phyloP scores from a whole-genome alignment of 2,329 filamentous ascomycete genomes.

The Botrytis porri region DNA sequence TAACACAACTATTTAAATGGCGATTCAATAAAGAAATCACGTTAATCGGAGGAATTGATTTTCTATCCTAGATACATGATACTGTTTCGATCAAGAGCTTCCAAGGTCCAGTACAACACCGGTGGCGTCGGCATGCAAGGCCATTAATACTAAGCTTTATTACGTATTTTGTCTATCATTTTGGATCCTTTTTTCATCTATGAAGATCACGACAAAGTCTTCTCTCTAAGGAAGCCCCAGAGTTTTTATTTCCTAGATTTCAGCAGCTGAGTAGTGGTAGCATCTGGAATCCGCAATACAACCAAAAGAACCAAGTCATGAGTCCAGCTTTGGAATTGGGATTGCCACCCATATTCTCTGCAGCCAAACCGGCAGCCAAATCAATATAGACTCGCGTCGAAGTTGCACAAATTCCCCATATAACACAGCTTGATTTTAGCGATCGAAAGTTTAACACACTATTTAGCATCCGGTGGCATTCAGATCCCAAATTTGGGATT shows the following conservation, averaged over 20 bases:
- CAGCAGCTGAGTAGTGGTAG: not conserved
- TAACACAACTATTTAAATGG: not conserved
- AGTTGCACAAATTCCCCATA: not conserved
- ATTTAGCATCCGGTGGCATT: no score
- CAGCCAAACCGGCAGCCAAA: not conserved
- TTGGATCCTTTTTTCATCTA: not conserved
- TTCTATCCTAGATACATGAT: not conserved
- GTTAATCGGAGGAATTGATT: not conserved
- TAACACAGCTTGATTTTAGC: not conserved
- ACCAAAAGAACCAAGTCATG: not conserved
- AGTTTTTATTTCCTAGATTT: not conserved
- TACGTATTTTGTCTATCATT: not conserved
- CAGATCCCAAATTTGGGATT: not conserved
- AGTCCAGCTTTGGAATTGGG: not conserved
- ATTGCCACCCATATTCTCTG: not conserved
- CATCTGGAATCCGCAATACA: not conserved
- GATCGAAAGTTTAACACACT: not conserved
- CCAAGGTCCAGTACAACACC: not conserved
- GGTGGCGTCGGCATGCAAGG: not conserved
- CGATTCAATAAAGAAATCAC: not conserved
- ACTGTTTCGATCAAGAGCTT: not conserved
- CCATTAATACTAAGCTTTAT: not conserved
- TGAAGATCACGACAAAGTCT: not conserved
- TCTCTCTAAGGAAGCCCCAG: not conserved
- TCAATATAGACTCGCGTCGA: not conserved